These are phyloP conservation scores for Silene latifolia DNA, from an alignment of 148 eudicot genomes.

Conservation along the genomic window DNA sequence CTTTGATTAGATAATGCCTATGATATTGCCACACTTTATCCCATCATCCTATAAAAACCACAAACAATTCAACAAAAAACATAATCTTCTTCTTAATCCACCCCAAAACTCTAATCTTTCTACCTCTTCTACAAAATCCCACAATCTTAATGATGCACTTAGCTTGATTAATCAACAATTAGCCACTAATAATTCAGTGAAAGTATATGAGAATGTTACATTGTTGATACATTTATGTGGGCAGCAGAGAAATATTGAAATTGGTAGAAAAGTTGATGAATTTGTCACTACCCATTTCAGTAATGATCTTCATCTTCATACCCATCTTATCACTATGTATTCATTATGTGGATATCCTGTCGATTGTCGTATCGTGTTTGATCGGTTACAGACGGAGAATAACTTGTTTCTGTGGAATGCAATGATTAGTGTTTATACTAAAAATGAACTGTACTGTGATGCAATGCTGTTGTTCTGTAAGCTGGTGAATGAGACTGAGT, in stretches of 20 bases:
- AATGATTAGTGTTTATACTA: constrained; percentile 49
- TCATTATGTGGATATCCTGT: constrained; percentile 43
- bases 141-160: constrained; percentile 31
- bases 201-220: constrained; percentile 27
- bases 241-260: constrained; percentile 32
- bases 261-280: constrained; percentile 38
- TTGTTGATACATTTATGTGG: constrained; percentile 49
- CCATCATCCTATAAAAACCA: constrained; percentile 5
- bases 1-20: constrained; percentile 8
- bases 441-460: constrained; percentile 43
- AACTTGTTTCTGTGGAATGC: constrained; percentile 58
- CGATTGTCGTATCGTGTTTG: constrained; percentile 38
- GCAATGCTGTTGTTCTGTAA: constrained; percentile 36
- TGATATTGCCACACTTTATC: constrained; percentile 6
- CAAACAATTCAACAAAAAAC: constrained; percentile 4
- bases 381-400: constrained; percentile 25
- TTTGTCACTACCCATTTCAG: constrained; percentile 32
- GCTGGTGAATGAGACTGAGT: constrained; percentile 26
- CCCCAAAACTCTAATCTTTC: constrained; percentile 9
- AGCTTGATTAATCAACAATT: constrained; percentile 20
- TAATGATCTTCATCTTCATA: constrained; percentile 35
- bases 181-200: neutral
- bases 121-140: constrained; percentile 13
- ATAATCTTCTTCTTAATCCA: constrained; percentile 7
- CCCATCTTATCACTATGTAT: constrained; percentile 52